Evolutionary conservation across 2,329 filamentous ascomycete genomes (phyloP).

Genomic region (Ophiocordyceps camponoti-floridani): DNA sequence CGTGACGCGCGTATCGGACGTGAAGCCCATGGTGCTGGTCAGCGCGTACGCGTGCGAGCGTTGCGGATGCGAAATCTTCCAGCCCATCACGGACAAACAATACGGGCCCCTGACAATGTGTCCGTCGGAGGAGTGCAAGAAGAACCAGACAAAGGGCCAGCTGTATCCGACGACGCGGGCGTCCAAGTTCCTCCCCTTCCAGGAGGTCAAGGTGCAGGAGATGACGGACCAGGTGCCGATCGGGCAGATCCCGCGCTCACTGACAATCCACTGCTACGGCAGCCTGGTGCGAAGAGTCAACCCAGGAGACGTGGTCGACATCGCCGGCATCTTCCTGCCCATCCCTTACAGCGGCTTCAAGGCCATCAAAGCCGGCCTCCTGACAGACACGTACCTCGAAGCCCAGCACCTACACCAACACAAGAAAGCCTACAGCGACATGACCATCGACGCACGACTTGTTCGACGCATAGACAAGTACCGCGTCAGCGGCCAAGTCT

Average conservation of each 20-base stretch:
- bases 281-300: constrained; percentile 73
- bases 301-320: constrained; percentile 84
- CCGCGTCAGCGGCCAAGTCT: constrained; percentile 73
- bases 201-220: constrained; percentile 97
- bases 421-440: constrained; percentile 94
- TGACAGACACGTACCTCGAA: constrained; percentile 94
- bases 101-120: constrained; percentile 78
- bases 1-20: constrained; percentile 85
- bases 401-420: constrained; percentile 87
- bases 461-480: constrained; percentile 74
- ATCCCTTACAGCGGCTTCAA: constrained; percentile 98
- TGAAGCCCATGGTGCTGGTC: constrained; percentile 94
- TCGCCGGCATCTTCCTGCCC: constrained; percentile 88
- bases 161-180: constrained; percentile 88
- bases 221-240: constrained; percentile 99
- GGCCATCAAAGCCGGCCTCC: constrained; percentile 85
- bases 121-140: constrained; percentile 74
- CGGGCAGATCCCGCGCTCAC: constrained; percentile 82
- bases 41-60: constrained; percentile 96
- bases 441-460: constrained; percentile 64
- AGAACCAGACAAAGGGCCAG: constrained; percentile 84
- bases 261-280: constrained; percentile 82
- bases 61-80: constrained; percentile 94
- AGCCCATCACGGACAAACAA: constrained; percentile 80
- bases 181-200: constrained; percentile 92